These are phyloP conservation scores for Whalleya microplaca DNA, from an alignment of 2,329 filamentous ascomycete genomes.

Conservation along the genomic window DNA sequence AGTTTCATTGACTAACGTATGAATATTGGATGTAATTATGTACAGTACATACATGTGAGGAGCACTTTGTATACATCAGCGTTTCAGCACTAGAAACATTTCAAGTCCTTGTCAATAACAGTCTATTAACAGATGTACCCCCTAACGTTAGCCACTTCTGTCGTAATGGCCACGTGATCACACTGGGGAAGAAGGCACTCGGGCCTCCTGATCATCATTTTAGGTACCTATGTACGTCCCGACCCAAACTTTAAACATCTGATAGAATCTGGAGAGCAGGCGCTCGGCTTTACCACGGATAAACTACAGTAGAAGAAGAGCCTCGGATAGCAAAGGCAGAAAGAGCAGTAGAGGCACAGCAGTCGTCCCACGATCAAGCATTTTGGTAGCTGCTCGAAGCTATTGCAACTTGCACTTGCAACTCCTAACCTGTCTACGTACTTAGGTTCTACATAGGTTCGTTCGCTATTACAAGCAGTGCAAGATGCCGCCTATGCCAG, in stretches of 20 bases:
- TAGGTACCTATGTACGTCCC: not conserved
- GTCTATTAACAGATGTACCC: no score
- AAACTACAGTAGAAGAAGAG: constrained; percentile 10
- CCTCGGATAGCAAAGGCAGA: constrained; percentile 3
- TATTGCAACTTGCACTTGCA: not conserved
- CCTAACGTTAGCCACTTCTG: not conserved
- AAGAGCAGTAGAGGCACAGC: not conserved
- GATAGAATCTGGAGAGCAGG: constrained; percentile 5
- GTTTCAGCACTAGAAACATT: no score
- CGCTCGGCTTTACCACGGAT: constrained; percentile 18
- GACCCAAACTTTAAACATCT: not conserved
- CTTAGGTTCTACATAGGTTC: not conserved
- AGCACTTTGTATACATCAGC: no score
- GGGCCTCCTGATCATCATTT: not conserved
- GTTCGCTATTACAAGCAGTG: not conserved
- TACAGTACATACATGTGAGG: no score
- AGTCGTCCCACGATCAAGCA: constrained; percentile 6
- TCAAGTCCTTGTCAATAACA: no score
- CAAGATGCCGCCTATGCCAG: constrained; percentile 60
- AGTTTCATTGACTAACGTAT: no score
- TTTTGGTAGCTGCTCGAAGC: not conserved
- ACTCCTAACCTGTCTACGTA: not conserved
- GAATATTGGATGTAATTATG: no score
- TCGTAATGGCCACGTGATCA: constrained; percentile 6
- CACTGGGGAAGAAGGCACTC: not conserved